Base-by-base conservation (phyloP, 352 stramenopile genomes). In the Phytophthora lateralis region DNA sequence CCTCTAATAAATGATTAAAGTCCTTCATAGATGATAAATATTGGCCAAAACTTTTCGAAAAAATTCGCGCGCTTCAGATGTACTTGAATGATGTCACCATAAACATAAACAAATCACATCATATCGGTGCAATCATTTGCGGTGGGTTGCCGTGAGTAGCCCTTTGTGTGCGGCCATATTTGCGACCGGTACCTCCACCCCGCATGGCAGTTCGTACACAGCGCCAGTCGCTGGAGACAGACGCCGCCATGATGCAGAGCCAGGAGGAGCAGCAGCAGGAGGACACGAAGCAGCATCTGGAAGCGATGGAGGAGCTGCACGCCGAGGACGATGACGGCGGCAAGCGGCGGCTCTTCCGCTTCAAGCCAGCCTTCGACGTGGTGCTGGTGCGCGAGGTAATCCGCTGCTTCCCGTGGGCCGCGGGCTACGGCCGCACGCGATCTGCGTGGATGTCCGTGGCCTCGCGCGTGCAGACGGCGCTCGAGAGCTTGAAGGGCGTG, bases 331-430 rank as follows among this genome's bases (percentile, higher is more conserved):
- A 54, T 11, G 62, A 75, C 18, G 60, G 56, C 38, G 57, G 60
- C 30, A 68, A 75, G 60, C 64, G 71, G 34, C 64, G 63, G 41
- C 60, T 80, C 26, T 80, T 80, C 52, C 67, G 68, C 41, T 80
- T 80, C 57, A 71, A 68, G 26, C 67, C 71, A 0, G 67, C 64
- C 7, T 74, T 75, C 37, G 71, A 80, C 49, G 56, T 80, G 29
- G 63, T 71, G 41, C 56, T 80, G 17, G 67, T 70, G 63, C 65
- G 60, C 46, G 71, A 80, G 49, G 71, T 76, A 4, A 80, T 80
- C 49, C 66, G 53, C 39, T 61, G 69, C 38, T 80, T 80, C 39
- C 71, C 71, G 14, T 80, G 71, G 71, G 50, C 55, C 17, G 71
- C 71, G n/a, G 71, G 71, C 43, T 76, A 80, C 57, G 71, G 71